Conservation (phyloP, 2,329 filamentous ascomycete species). For the Paracorniculantispora psalliotae region DNA sequence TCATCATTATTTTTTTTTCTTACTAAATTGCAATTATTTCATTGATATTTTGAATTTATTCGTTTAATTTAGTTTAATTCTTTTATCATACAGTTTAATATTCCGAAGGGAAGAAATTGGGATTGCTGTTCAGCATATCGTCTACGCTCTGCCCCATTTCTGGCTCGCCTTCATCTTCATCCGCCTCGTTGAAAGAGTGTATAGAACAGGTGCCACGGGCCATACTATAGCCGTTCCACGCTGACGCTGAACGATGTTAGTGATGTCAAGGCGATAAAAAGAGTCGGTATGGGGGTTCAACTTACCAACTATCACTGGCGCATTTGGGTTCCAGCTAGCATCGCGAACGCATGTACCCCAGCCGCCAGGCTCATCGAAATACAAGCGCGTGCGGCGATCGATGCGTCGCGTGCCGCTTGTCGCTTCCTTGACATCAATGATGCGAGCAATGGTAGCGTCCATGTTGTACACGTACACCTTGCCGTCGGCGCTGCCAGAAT, state of each 20-base stretch:
- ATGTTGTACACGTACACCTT: constrained; percentile 90
- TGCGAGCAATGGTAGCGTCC: constrained; percentile 75
- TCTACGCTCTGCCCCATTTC: constrained; percentile 55
- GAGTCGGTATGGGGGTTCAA: constrained; percentile 13
- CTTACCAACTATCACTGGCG: constrained; percentile 68
- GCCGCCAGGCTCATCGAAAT: constrained; percentile 48
- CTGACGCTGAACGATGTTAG: constrained; percentile 55
- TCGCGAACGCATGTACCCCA: constrained; percentile 82
- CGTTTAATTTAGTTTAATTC: neutral
- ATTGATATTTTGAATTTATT: neutral
- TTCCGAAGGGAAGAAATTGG: constrained; percentile 20
- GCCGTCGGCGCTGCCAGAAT: constrained; percentile 84
- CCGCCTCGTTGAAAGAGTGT: constrained; percentile 69
- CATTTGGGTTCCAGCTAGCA: constrained; percentile 84
- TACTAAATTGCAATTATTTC: neutral
- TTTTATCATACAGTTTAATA: constrained; percentile 3
- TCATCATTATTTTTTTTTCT: neutral
- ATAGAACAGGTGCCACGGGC: constrained; percentile 70
- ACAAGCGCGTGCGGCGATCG: constrained; percentile 50
- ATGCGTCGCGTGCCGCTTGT: constrained; percentile 59
- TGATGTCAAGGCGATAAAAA: neutral
- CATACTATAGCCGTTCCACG: constrained; percentile 74
- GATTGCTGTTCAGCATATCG: constrained; percentile 46
- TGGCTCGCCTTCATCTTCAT: constrained; percentile 58
- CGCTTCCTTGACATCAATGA: constrained; percentile 70